Evolutionary conservation across 2,329 filamentous ascomycete species (phyloP).

Genomic region (Xylaria multiplex): DNA sequence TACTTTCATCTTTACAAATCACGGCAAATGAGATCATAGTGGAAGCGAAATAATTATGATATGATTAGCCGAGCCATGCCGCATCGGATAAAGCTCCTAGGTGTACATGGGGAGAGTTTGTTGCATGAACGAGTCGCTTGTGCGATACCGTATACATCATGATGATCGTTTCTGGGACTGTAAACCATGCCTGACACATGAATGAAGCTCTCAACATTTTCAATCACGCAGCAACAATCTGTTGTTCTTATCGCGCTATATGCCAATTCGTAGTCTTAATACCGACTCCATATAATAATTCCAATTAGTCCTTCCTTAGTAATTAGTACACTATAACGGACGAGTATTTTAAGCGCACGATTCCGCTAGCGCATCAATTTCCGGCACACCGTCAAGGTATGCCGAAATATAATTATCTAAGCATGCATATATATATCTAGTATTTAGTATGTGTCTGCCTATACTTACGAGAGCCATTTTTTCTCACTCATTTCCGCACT

Average conservation of each 20-base stretch:
- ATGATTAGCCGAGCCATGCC: not conserved
- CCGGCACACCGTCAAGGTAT: not conserved
- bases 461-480: not conserved
- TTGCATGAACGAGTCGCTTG: not conserved
- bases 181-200: not conserved
- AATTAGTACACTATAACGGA: not conserved
- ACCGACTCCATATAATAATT: not conserved
- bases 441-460: not conserved
- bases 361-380: constrained; percentile 7
- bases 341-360: not conserved
- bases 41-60: not conserved
- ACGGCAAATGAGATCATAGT: not conserved
- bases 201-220: not conserved
- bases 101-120: not conserved
- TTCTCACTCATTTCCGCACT: not conserved
- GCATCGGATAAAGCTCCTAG: not conserved
- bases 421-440: not conserved
- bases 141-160: not conserved
- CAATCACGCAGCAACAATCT: not conserved
- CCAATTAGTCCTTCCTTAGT: not conserved
- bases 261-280: not conserved
- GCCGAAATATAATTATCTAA: not conserved
- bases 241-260: not conserved
- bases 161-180: not conserved
- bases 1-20: not conserved